Evolutionary conservation across 116 monocot genomes (phyloP).

Genomic region (Dioscorea cayenensis): DNA sequence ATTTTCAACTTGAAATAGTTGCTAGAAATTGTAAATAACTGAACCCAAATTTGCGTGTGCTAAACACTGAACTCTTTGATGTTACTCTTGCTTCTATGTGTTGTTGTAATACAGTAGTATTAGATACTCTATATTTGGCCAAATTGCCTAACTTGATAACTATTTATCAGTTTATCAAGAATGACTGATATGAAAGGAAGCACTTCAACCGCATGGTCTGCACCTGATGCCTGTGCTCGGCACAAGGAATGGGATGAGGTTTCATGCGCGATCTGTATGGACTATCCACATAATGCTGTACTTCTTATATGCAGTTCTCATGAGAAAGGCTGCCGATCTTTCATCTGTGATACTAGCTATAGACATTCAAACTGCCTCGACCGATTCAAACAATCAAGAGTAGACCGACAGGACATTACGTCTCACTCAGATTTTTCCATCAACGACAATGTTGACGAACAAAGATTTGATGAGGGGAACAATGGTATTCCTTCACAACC

Average conservation of each 20-base stretch:
- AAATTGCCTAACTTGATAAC: neutral
- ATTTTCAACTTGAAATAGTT: too few species aligned
- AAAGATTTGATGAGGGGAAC: neutral
- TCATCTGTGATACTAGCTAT: conserved; percentile 65
- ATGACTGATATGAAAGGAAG: conserved; percentile 34
- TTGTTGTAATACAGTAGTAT: neutral
- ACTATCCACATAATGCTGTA: conserved; percentile 67
- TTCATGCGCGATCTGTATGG: conserved; percentile 63
- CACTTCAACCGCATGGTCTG: neutral
- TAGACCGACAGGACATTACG: conserved; percentile 1
- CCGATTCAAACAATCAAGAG: conserved; percentile 39
- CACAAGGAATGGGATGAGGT: conserved; percentile 62
- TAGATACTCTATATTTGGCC: neutral
- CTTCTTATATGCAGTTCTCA: conserved; percentile 46
- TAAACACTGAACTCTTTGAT: too few species aligned
- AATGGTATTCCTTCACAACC: conserved; percentile 1
- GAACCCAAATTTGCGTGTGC: too few species aligned
- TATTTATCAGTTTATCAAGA: neutral
- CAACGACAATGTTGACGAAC: neutral
- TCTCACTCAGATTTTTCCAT: neutral
- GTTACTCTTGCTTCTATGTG: neutral
- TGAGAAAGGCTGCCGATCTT: conserved; percentile 55
- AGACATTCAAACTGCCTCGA: conserved; percentile 62
- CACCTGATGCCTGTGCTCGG: conserved; percentile 14
- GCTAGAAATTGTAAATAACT: too few species aligned